Percentiles rank a stretch among this genome's conserved stretches.
Evolutionary conservation across 768 basidiomycete genomes (phyloP).

Genomic region (Erythrobasidium yunnanense): DNA sequence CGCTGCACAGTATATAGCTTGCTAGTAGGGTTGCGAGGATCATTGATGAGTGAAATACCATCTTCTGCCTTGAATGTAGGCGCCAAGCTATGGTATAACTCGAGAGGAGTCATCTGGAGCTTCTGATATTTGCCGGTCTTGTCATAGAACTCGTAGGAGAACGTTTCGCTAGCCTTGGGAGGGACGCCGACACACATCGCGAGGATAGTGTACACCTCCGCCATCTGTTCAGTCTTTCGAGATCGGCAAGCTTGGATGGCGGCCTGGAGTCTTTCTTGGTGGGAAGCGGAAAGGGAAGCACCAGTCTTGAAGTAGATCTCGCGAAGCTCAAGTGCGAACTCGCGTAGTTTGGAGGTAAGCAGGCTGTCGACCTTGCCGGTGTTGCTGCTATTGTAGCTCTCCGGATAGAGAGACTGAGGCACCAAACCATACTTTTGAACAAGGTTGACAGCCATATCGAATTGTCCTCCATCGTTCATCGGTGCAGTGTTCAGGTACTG

Average conservation of each 20-base stretch:
- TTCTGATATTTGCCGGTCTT: conserved; percentile 52
- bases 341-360: conserved; percentile 80
- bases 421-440: conserved; percentile 73
- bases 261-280: conserved; percentile 21
- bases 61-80: conserved; percentile 50
- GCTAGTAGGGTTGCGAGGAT: conserved; percentile 69
- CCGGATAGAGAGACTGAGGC: conserved; percentile 50
- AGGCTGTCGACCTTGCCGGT: conserved; percentile 63
- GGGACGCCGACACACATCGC: conserved; percentile 77
- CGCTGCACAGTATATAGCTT: conserved; percentile 84
- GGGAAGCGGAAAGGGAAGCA: conserved; percentile 29
- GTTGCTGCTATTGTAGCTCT: conserved; percentile 68
- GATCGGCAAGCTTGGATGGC: conserved; percentile 53
- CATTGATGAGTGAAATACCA: conserved; percentile 79
- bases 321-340: conserved; percentile 75
- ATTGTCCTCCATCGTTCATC: conserved; percentile 74
- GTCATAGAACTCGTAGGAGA: conserved; percentile 83
- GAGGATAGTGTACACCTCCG: conserved; percentile 72
- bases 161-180: conserved; percentile 57
- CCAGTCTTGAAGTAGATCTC: conserved; percentile 38
- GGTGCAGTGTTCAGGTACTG: conserved; percentile 63
- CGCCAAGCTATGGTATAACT: conserved; percentile 56
- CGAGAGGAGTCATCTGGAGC: conserved; percentile 65
- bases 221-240: conserved; percentile 74
- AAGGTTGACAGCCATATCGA: conserved; percentile 76